phyloP scores from a whole-genome alignment of 768 basidiomycete genomes.

The Leccinum disarticulatum region DNA sequence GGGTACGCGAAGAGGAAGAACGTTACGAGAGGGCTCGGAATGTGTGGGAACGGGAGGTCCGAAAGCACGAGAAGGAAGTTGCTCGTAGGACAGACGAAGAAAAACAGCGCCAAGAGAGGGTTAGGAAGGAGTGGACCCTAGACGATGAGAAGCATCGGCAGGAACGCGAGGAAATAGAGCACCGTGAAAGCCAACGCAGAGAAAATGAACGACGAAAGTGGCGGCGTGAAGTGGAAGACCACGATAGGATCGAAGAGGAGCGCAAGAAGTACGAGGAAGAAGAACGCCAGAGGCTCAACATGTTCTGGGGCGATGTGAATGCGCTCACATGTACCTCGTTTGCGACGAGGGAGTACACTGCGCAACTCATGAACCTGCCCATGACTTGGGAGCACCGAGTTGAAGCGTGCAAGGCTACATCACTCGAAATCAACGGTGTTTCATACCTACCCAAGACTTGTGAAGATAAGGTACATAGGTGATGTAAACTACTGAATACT shows the following conservation, averaged over 20 bases:
- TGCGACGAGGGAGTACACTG: conserved; percentile 31
- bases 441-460: conserved; percentile 19
- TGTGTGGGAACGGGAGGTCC: conserved; percentile 4
- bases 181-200: conserved; percentile 7
- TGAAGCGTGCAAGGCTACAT: conserved; percentile 24
- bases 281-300: conserved; percentile 23
- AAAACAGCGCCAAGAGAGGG: conserved; percentile 2
- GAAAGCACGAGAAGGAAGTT: conserved; percentile 4
- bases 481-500: background rate
- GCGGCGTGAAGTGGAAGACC: conserved; percentile 22
- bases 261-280: conserved; percentile 20
- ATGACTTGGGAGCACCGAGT: conserved; percentile 14
- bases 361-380: conserved; percentile 31
- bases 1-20: conserved; percentile 8
- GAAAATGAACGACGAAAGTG: conserved; percentile 14
- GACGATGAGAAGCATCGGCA: conserved; percentile 4
- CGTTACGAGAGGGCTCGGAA: conserved; percentile 4
- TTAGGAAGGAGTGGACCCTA: conserved; percentile 6
- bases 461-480: conserved; percentile 20
- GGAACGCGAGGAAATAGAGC: conserved; percentile 14
- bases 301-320: conserved; percentile 24
- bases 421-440: conserved; percentile 24
- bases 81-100: conserved; percentile 4
- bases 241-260: conserved; percentile 14
- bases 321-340: conserved; percentile 27